phyloP scores from a whole-genome alignment of 805 yeast genomes.

The Peterozyma toletana region DNA sequence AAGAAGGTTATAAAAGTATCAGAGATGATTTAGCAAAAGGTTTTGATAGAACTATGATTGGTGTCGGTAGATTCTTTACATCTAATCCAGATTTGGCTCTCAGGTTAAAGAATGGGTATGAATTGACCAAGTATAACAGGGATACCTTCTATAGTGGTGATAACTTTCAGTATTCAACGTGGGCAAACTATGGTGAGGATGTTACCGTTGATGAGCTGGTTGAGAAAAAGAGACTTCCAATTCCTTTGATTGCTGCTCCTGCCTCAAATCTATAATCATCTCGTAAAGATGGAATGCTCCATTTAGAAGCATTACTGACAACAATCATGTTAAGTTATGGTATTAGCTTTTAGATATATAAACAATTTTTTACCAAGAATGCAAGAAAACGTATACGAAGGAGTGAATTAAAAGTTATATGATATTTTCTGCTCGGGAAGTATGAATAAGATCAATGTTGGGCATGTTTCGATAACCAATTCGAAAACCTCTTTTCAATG shows the following conservation, averaged over 20 bases:
- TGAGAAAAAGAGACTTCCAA: constrained; percentile 1
- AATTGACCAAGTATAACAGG: constrained; percentile 26
- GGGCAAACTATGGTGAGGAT: not conserved
- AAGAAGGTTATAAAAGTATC: constrained; percentile 3
- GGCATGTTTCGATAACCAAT: too few species aligned
- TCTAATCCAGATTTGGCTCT: constrained; percentile 37
- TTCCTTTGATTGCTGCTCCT: not conserved
- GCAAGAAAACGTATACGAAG: too few species aligned
- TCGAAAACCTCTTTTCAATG: too few species aligned
- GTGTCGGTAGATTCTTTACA: constrained; percentile 28
- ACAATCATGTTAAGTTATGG: too few species aligned
- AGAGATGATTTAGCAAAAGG: constrained; percentile 18
- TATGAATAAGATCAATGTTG: too few species aligned
- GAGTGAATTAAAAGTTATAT: too few species aligned
- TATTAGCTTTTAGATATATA: too few species aligned
- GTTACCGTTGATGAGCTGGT: not conserved
- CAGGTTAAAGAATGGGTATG: constrained; percentile 27
- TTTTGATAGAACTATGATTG: constrained; percentile 22
- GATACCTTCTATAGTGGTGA: constrained; percentile 16
- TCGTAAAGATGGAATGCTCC: too few species aligned
- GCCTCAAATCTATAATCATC: too few species aligned
- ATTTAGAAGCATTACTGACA: too few species aligned
- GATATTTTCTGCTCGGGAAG: too few species aligned
- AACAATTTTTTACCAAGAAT: too few species aligned
- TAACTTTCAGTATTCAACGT: constrained; percentile 11